Base-by-base conservation (phyloP, 179 eudicot genomes). In the Vitellaria paradoxa region DNA sequence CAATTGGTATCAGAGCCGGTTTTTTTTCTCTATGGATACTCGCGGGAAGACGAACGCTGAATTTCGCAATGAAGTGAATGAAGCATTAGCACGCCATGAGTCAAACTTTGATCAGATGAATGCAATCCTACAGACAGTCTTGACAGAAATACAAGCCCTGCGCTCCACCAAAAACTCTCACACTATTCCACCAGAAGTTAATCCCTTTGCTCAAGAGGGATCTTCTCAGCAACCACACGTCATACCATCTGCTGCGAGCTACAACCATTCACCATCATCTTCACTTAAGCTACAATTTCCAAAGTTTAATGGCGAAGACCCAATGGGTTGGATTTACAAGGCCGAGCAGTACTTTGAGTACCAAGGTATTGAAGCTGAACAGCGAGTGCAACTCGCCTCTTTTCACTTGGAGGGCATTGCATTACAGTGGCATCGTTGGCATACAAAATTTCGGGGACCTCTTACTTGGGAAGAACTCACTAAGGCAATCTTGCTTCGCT, bases 401-500 rank as follows among this genome's bases (percentile, higher is more conserved):
- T 53, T 72, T 57, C 76, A 73, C 50, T n/a, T 73, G 18, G 55
- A 73, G 65, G 65, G 52, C 24, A 40, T 55, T 10, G 76, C 66
- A 8, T 30, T 73, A 61, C 76, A 72, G n/a, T 59, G 66, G 65
- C 49, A n/a, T n/a, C n/a, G n/a, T n/a, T n/a, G n/a, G n/a, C n/a
- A n/a, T n/a, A n/a, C n/a, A n/a, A n/a, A n/a, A n/a, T n/a, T n/a
- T n/a, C n/a, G n/a, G n/a, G n/a, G n/a, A n/a, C n/a, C n/a, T n/a
- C n/a, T n/a, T n/a, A n/a, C n/a, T n/a, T n/a, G n/a, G n/a, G n/a
- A n/a, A n/a, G n/a, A n/a, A n/a, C n/a, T n/a, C n/a, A n/a, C 63
- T 23, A 59, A 59, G 23, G 63, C 23, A 4, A 7, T 59, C 63
- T 1, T 59, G 24, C 63, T 6, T n/a, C 0, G 23, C 63, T 59